phyloP scores from a whole-genome alignment of 2,329 filamentous ascomycete species.

The Biscogniauxia marginata region DNA sequence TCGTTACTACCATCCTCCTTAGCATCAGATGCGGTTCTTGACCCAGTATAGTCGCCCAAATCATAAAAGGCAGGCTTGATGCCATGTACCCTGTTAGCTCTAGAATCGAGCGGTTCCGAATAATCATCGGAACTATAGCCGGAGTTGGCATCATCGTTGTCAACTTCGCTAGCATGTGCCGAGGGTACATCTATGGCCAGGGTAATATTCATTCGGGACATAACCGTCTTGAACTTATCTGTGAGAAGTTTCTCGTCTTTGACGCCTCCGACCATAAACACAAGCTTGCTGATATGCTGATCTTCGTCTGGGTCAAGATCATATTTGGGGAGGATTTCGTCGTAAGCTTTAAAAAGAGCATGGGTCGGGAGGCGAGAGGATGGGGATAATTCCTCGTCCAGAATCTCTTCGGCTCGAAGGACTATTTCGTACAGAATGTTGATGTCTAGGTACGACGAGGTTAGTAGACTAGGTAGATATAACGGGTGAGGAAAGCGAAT shows the following conservation, averaged over 20 bases:
- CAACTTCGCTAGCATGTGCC: slow-evolving; percentile 29
- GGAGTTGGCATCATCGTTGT: slow-evolving; percentile 21
- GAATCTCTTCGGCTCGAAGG: slow-evolving; percentile 64
- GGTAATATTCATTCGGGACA: slow-evolving; percentile 68
- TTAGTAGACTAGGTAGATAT: slow-evolving; percentile 7
- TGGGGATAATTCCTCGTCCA: slow-evolving; percentile 52
- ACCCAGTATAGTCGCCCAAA: background rate
- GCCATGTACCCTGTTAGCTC: background rate
- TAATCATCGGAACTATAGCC: slow-evolving; percentile 24
- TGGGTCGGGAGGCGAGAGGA: slow-evolving; percentile 67
- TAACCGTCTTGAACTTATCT: slow-evolving; percentile 67
- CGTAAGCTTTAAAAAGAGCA: slow-evolving; percentile 79
- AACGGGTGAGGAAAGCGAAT: background rate
- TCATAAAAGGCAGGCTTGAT: background rate
- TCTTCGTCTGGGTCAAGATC: slow-evolving; percentile 72
- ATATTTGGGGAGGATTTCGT: slow-evolving; percentile 68
- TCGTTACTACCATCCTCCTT: background rate
- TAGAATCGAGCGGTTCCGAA: background rate
- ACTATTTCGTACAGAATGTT: slow-evolving; percentile 76
- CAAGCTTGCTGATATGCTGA: slow-evolving; percentile 71
- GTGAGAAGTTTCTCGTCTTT: slow-evolving; percentile 57
- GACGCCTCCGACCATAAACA: slow-evolving; percentile 75
- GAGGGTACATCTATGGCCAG: slow-evolving; percentile 54
- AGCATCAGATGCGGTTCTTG: background rate
- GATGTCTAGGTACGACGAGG: slow-evolving; percentile 55